Evolutionary conservation across 2,329 filamentous ascomycete genomes (phyloP), one percentile per base, ranked within the genome.

Genomic region (Diaporthe sp.): DNA sequence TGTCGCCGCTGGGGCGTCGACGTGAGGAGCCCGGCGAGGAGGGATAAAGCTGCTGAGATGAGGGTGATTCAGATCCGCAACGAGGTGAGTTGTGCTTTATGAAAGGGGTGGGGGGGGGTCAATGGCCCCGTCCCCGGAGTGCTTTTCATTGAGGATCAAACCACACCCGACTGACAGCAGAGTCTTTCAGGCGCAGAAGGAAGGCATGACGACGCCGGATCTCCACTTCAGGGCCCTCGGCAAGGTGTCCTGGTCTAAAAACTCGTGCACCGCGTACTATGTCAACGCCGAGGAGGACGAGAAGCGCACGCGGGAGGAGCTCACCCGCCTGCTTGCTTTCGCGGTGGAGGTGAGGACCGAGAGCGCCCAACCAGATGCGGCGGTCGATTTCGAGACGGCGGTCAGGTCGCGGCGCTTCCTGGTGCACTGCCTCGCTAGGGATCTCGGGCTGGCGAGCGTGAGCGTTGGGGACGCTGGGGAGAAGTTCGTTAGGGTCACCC

Each of bases 401-500:
- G 4, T 39, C 9, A 50, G 8, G 13, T 30, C 22, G 50, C 42
- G 59, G 39, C 51, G 71, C 4, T 8, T 19, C 13, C 50, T 72
- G 51, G 22, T 69, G 12, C 71, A 72, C 44, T 22, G 25, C 25
- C 37, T 72, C 10, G 61, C 71, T 1, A 39, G 17, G 39, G 71
- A 72, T 30, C n/a, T 69, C 3, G 22, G 39, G 10, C 37, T 72
- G 27, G n/a, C 27, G n/a, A 69, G 59, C 17, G 30, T 37, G 12
- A 69, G 50, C 32, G 39, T 72, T 9, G 71, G 61, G 8, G 71
- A 50, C 15, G 30, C 51, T 8, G 58, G 61, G 13, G 71, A 69
- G n/a, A 72, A 50, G 39, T 58, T 69, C n/a, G 71, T 72, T 6
- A 55, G 66, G 35, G 50, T 58, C 7, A 42, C 66, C 6, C 47